Evolutionary conservation across 805 yeast genomes (phyloP), one percentile per base, ranked within the genome.

Genomic region (Wickerhamia fluorescens): DNA sequence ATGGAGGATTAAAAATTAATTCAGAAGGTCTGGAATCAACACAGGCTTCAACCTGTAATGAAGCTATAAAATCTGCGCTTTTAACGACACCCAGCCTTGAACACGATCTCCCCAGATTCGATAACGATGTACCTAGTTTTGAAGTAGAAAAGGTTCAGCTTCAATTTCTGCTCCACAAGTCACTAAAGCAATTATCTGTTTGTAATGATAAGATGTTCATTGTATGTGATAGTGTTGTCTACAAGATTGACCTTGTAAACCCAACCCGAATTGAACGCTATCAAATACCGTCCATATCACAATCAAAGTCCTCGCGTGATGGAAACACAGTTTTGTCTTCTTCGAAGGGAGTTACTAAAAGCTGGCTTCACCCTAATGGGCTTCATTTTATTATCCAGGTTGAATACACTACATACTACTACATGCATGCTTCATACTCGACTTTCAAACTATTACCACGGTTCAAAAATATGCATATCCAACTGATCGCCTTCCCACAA

Each of bases 71-170:
- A n/a, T n/a, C n/a, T n/a, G n/a, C n/a, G n/a, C n/a, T n/a, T n/a
- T n/a, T n/a, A n/a, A n/a, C n/a, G n/a, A n/a, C n/a, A n/a, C n/a
- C n/a, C n/a, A n/a, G n/a, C n/a, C n/a, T n/a, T n/a, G n/a, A n/a
- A n/a, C n/a, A n/a, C n/a, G n/a, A n/a, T n/a, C n/a, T n/a, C n/a
- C n/a, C n/a, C n/a, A n/a, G n/a, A n/a, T n/a, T n/a, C n/a, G n/a
- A n/a, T n/a, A n/a, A n/a, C n/a, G n/a, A n/a, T n/a, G n/a, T n/a
- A n/a, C n/a, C n/a, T n/a, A n/a, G n/a, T n/a, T n/a, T n/a, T n/a
- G n/a, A n/a, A n/a, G n/a, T n/a, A n/a, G 68, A 62, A 30, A 48
- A 49, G 13, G 68, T 62, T 3, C 66, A 52, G 37, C 51, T 62
- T 9, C 68, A 60, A 31, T 61, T 61, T 36, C 51, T 44, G 14